phyloP scores from a whole-genome alignment of 2,329 filamentous ascomycete genomes.

The Lasiodiplodia sp. region DNA sequence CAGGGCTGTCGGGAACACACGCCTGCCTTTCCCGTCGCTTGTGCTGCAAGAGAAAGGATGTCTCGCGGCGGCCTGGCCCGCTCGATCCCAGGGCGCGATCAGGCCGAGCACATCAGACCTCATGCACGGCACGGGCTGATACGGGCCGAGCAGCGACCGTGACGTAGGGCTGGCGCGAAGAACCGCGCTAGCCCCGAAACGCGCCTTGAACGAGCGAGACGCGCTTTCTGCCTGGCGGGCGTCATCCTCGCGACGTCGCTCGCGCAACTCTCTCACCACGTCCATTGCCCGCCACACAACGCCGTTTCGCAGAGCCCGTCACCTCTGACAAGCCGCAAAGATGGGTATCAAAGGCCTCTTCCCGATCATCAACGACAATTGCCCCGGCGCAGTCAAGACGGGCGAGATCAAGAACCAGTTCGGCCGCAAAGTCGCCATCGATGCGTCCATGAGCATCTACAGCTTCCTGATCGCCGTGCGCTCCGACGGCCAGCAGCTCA shows the following conservation, averaged over 20 bases:
- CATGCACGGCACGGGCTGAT: not conserved
- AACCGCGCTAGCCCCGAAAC: slow-evolving; percentile 26
- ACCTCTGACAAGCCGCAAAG: slow-evolving; percentile 9
- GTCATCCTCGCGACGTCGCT: slow-evolving; percentile 22
- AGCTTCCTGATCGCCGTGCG: slow-evolving; percentile 98
- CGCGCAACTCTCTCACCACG: slow-evolving; percentile 18
- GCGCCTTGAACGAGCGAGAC: slow-evolving; percentile 21
- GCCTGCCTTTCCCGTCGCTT: slow-evolving; percentile 1
- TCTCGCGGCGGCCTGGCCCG: slow-evolving; percentile 14
- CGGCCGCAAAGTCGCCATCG: slow-evolving; percentile 94
- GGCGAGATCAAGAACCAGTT: slow-evolving; percentile 99
- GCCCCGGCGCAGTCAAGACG: slow-evolving; percentile 93
- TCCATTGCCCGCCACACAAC: slow-evolving; percentile 20
- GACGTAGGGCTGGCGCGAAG: slow-evolving; percentile 13
- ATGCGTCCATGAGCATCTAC: slow-evolving; percentile 97
- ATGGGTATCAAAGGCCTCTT: slow-evolving; percentile 55
- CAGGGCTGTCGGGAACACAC: slow-evolving; percentile 1
- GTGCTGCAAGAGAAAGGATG: not conserved
- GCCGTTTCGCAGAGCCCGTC: not conserved
- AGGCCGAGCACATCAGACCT: slow-evolving; percentile 6
- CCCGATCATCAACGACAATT: slow-evolving; percentile 72
- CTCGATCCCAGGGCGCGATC: slow-evolving; percentile 2
- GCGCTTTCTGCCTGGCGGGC: slow-evolving; percentile 13
- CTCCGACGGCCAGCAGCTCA: slow-evolving; percentile 95
- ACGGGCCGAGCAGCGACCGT: not conserved